phyloP scores from a whole-genome alignment of 2,329 filamentous ascomycete species.

The Fusarium solani-melongenae region DNA sequence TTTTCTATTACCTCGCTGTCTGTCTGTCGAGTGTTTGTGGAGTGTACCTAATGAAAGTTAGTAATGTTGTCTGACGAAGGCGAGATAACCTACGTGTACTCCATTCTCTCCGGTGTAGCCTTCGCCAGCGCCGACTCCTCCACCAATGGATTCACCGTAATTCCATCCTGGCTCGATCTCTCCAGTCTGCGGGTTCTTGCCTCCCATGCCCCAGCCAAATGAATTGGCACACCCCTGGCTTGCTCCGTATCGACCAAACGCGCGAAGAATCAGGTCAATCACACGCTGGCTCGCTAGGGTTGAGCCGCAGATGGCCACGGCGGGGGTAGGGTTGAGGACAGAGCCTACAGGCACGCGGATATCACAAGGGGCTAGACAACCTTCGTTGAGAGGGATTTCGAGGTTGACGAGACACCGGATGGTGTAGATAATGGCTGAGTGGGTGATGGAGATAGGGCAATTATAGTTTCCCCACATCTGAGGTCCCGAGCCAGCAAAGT shows the following conservation, averaged over 20 bases:
- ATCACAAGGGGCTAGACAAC: slow-evolving; percentile 50
- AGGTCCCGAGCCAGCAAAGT: slow-evolving; percentile 51
- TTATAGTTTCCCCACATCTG: slow-evolving; percentile 52
- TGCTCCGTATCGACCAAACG: slow-evolving; percentile 40
- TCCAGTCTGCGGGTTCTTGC: slow-evolving; percentile 34
- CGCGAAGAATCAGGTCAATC: slow-evolving; percentile 47
- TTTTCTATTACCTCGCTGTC: slow-evolving; percentile 77
- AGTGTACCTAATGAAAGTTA: slow-evolving; percentile 63
- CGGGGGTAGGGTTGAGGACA: slow-evolving; percentile 48
- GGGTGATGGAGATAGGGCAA: slow-evolving; percentile 50
- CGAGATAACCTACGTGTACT: slow-evolving; percentile 69
- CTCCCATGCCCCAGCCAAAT: slow-evolving; percentile 50
- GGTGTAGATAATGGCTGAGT: slow-evolving; percentile 54
- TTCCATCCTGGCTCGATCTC: slow-evolving; percentile 73
- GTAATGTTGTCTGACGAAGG: slow-evolving; percentile 49
- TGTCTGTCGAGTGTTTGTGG: slow-evolving; percentile 88
- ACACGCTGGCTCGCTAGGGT: slow-evolving; percentile 58
- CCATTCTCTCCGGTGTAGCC: slow-evolving; percentile 79
- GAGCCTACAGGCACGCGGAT: slow-evolving; percentile 47
- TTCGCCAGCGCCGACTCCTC: slow-evolving; percentile 78
- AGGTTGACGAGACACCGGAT: slow-evolving; percentile 49
- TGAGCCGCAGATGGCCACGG: slow-evolving; percentile 65
- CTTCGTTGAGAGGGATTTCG: slow-evolving; percentile 54
- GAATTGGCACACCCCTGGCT: slow-evolving; percentile 48
- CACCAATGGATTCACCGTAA: slow-evolving; percentile 88